Evolutionary conservation across 208 protist genomes (phyloP).

Genomic region (Herpetomonas tarakana): DNA sequence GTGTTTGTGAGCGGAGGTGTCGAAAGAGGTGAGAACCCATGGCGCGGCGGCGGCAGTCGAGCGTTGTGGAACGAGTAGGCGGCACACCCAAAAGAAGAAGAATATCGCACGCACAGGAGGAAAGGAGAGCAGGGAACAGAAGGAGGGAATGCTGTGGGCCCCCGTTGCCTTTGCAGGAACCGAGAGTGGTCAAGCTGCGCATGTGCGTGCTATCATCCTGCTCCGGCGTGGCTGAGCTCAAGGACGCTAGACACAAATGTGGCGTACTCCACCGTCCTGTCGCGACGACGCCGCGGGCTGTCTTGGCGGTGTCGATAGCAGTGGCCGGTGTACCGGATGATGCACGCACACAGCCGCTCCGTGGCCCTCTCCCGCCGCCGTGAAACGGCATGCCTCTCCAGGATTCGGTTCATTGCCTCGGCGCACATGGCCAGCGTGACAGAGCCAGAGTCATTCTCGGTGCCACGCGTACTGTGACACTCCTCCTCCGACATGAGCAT

Average conservation of each 20-base stretch:
- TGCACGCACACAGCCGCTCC: conserved; percentile 23
- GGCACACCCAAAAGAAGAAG: too few species aligned
- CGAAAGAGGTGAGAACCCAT: too few species aligned
- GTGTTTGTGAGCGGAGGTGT: too few species aligned
- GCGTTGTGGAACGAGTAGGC: too few species aligned
- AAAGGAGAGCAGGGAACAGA: conserved; percentile 1
- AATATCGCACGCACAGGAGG: not conserved
- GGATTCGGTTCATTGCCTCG: conserved; percentile 56
- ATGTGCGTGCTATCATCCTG: too few species aligned
- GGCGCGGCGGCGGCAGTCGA: too few species aligned
- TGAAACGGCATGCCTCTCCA: conserved; percentile 48
- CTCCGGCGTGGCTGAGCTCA: conserved; percentile 11
- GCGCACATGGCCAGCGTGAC: conserved; percentile 25
- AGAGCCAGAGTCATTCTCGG: not conserved
- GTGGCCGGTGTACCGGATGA: conserved; percentile 7
- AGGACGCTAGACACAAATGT: conserved; percentile 25
- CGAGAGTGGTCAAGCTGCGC: too few species aligned
- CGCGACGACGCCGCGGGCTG: too few species aligned
- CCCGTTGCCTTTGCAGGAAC: not conserved
- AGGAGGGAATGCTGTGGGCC: not conserved
- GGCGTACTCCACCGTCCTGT: conserved; percentile 22
- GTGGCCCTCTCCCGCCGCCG: conserved; percentile 20
- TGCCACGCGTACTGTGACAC: not conserved
- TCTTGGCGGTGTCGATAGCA: too few species aligned
- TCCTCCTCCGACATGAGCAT: conserved; percentile 34